Base-by-base conservation (phyloP, 371 early-diverging fungal genomes). In the Cokeromyces recurvatus region DNA sequence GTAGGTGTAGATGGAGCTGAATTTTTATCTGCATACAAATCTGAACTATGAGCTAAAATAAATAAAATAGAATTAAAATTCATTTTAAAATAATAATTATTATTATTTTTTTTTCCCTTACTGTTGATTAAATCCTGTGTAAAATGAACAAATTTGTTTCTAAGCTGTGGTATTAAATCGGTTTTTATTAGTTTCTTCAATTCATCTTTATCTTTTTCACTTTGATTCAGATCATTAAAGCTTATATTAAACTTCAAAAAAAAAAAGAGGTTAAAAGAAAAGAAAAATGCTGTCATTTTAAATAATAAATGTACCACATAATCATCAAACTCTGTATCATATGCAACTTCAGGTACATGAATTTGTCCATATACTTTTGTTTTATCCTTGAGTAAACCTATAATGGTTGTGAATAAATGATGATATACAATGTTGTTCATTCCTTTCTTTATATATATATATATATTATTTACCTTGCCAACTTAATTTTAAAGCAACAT, bases 331-430 rank as follows among this genome's bases (percentile, higher is more conserved):
- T 85, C 85, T 3, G 91, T 88, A 62, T 93, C 94, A 57, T 92
- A 90, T 36, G 90, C 89, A n/a, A 89, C 84, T 67, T 95, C 95
- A 8, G 93, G 93, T 20, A 94, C 68, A 15, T 68, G 67, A 46
- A 94, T 82, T 36, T 60, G 78, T 8, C 95, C 95, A 8, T 68
- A 57, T 8, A 78, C 81, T 21, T 66, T 46, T 21, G 40, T 23
- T 65, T 55, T 34, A 59, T 47, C 17, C 8, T 12, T 23, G 16
- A 32, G 29, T 22, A 20, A 12, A 20, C 27, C 40, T 43, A n/a
- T 34, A 22, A 35, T 15, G 19, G 15, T 14, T 22, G 14, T 21
- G n/a, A 29, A 5, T 24, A 16, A 24, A 21, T 25, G 23, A 17
- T 24, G 29, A 31, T 39, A 14, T 31, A 14, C 22, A n/a, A n/a